These are phyloP conservation scores for Brassica cretica DNA, from an alignment of 345 rosid species.

Conservation along the genomic window DNA sequence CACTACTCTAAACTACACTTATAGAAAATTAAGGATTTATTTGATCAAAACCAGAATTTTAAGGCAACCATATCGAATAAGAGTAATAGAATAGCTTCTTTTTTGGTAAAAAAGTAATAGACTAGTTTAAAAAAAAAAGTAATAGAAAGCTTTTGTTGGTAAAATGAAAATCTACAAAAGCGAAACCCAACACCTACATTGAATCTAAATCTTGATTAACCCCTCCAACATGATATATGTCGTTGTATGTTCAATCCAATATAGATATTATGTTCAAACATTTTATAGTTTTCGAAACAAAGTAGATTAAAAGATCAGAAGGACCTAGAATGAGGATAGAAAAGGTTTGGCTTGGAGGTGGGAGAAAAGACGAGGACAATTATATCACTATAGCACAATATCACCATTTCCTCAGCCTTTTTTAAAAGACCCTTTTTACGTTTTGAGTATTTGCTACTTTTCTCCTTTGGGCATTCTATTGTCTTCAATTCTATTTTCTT, in stretches of 20 bases:
- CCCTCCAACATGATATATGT: neutral
- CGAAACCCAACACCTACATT: neutral
- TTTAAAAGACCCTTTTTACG: constrained; percentile 45
- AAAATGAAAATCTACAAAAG: neutral
- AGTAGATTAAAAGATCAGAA: neutral
- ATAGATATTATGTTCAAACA: neutral
- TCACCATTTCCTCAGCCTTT: constrained; percentile 34
- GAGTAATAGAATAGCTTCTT: neutral
- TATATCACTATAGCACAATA: constrained; percentile 18
- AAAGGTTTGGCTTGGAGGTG: neutral
- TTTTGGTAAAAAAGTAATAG: no score
- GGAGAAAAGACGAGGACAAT: constrained; percentile 21
- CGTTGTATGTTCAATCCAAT: neutral
- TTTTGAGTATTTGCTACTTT: constrained; percentile 52
- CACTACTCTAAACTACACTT: neutral
- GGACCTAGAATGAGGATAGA: neutral
- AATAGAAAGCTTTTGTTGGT: neutral
- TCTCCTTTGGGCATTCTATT: constrained; percentile 35
- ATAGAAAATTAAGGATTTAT: neutral
- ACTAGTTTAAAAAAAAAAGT: neutral
- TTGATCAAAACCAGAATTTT: neutral
- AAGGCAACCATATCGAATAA: neutral
- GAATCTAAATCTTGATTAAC: neutral
- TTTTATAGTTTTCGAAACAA: neutral
- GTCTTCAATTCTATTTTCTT: constrained; percentile 36